These are phyloP conservation scores for Coemansia sp. DNA, from an alignment of 192 early-diverging fungal species.

Conservation along the genomic window DNA sequence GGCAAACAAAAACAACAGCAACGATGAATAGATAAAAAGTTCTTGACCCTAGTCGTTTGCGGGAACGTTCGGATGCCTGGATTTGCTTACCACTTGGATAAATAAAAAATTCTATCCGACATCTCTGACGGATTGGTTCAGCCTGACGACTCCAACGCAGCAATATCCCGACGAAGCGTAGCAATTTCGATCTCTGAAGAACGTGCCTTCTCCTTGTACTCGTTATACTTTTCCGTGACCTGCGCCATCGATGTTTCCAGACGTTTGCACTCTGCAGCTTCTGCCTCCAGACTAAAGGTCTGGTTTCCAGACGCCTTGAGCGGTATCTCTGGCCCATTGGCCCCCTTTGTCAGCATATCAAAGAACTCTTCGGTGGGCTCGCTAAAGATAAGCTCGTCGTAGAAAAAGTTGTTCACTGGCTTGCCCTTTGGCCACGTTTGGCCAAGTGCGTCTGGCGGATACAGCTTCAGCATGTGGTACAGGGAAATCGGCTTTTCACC, in stretches of 20 bases:
- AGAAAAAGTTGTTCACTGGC: conserved; percentile 55
- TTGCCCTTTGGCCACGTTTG: conserved; percentile 53
- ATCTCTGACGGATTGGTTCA: background rate
- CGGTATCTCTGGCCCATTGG: conserved; percentile 55
- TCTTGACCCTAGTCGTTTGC: background rate
- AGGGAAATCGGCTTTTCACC: conserved; percentile 81
- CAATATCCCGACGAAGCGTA: conserved; percentile 52
- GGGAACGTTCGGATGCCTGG: background rate
- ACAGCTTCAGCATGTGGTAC: conserved; percentile 89
- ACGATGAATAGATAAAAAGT: background rate
- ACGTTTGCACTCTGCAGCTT: conserved; percentile 68
- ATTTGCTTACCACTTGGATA: background rate
- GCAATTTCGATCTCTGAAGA: conserved; percentile 54
- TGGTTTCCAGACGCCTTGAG: conserved; percentile 49
- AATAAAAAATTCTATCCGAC: background rate
- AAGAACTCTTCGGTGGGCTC: conserved; percentile 80
- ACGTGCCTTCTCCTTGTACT: conserved; percentile 50
- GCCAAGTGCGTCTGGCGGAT: conserved; percentile 60
- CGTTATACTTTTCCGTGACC: conserved; percentile 60
- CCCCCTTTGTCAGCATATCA: conserved; percentile 59
- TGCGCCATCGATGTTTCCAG: conserved; percentile 62
- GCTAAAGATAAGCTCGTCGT: conserved; percentile 67
- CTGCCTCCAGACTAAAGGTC: conserved; percentile 58
- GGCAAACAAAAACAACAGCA: background rate
- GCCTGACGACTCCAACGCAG: conserved; percentile 39